Conservation (phyloP, 441 rosid species). For the Theobroma grandiflorum region DNA sequence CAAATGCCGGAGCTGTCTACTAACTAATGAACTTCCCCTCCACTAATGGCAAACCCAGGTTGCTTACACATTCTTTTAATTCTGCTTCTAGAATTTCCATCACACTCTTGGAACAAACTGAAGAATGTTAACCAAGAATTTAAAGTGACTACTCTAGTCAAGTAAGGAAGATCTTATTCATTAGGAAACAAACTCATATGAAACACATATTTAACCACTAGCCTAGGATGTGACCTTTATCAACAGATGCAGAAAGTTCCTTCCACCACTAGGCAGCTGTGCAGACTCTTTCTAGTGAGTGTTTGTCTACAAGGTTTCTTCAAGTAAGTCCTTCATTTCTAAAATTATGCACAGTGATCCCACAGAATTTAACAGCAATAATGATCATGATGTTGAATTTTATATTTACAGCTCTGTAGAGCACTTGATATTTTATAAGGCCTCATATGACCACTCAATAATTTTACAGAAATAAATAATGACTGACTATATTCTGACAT, state of each 20-base stretch:
- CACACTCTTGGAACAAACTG: too few species aligned
- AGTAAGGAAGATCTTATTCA: too few species aligned
- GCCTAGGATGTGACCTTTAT: not conserved
- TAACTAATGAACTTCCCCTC: too few species aligned
- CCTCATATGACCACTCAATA: not conserved
- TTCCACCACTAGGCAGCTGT: not conserved
- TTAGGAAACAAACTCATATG: not conserved
- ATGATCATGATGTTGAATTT: not conserved
- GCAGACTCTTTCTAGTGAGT: not conserved
- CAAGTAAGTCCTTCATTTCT: not conserved
- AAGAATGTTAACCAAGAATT: too few species aligned
- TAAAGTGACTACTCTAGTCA: too few species aligned
- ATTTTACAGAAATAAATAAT: not conserved
- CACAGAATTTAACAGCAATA: not conserved
- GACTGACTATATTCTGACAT: not conserved
- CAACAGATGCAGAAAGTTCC: not conserved
- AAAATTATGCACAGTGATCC: not conserved
- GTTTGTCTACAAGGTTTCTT: slow-evolving; percentile 8
- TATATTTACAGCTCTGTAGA: not conserved
- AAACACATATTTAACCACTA: not conserved
- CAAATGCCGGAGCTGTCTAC: too few species aligned
- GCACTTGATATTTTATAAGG: not conserved
- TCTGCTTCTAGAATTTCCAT: too few species aligned
- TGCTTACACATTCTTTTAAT: too few species aligned
- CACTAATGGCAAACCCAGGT: too few species aligned